phyloP scores from a whole-genome alignment of 2,329 filamentous ascomycete genomes.

The Sporothrix euskadiensis region DNA sequence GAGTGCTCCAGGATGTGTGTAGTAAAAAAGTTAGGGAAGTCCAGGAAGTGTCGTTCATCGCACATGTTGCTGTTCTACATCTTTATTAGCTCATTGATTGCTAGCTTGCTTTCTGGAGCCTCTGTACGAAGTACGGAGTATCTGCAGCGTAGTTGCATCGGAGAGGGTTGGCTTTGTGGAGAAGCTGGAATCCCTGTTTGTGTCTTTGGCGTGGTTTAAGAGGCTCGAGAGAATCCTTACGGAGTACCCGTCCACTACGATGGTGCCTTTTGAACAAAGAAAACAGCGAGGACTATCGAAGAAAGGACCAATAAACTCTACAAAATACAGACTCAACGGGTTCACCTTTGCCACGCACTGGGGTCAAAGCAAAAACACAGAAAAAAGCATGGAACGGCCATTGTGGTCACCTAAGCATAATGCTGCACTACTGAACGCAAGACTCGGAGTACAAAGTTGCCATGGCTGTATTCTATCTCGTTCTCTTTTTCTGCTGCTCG shows the following conservation, averaged over 20 bases:
- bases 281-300: not conserved
- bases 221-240: not conserved
- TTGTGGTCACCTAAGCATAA: not conserved
- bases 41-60: not conserved
- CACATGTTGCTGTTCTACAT: slow-evolving; percentile 10
- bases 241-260: not conserved
- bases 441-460: not conserved
- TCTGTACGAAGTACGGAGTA: not conserved
- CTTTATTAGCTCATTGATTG: not conserved
- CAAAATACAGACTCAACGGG: not conserved
- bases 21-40: too few species aligned
- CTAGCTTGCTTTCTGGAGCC: not conserved
- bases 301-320: not conserved
- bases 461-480: not conserved
- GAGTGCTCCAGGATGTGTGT: not conserved
- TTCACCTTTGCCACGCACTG: not conserved
- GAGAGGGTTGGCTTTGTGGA: not conserved
- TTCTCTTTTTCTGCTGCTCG: not conserved
- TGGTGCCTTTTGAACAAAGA: not conserved
- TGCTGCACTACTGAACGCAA: not conserved
- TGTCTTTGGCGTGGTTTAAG: not conserved
- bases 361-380: not conserved
- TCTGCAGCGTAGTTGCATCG: not conserved
- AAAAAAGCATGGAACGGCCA: not conserved
- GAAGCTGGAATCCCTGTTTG: not conserved